These are phyloP conservation scores for Arthrinium puccinioides DNA, from an alignment of 2,329 filamentous ascomycete genomes.

Conservation along the genomic window DNA sequence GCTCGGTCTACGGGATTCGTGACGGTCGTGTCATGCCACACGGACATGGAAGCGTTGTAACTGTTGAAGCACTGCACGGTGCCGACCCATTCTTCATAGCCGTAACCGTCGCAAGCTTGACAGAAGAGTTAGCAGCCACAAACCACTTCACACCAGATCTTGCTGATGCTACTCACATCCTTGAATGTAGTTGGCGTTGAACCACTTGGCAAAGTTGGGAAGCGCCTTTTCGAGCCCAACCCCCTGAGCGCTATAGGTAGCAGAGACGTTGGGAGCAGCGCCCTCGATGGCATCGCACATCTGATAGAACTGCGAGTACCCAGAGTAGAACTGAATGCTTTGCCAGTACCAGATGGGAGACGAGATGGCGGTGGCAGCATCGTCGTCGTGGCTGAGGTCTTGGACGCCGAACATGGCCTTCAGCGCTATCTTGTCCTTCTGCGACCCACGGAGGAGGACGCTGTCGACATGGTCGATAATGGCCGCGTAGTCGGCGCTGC, in stretches of 20 bases:
- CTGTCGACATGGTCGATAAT: slow-evolving; percentile 49
- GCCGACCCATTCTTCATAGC: slow-evolving; percentile 36
- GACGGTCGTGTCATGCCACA: slow-evolving; percentile 42
- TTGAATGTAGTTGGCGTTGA: slow-evolving; percentile 35
- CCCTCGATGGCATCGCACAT: slow-evolving; percentile 28
- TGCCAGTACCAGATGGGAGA: slow-evolving; percentile 26
- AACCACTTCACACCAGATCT: not conserved
- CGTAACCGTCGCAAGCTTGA: slow-evolving; percentile 32
- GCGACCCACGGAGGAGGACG: slow-evolving; percentile 33
- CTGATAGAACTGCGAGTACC: slow-evolving; percentile 26
- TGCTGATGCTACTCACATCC: slow-evolving; percentile 31
- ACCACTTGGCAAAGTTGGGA: slow-evolving; percentile 47
- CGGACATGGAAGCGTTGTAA: slow-evolving; percentile 38
- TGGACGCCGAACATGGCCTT: slow-evolving; percentile 45
- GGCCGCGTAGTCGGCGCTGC: slow-evolving; percentile 41
- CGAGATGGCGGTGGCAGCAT: slow-evolving; percentile 35
- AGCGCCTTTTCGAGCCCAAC: slow-evolving; percentile 49
- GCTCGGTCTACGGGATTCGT: slow-evolving; percentile 40
- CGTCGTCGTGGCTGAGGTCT: slow-evolving; percentile 40
- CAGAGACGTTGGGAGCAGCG: slow-evolving; percentile 17
- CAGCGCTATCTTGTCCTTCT: slow-evolving; percentile 31
- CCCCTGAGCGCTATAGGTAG: slow-evolving; percentile 27
- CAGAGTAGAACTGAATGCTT: slow-evolving; percentile 22
- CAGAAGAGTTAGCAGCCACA: not conserved
- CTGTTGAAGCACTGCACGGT: slow-evolving; percentile 45